Percentiles rank a stretch among this genome's conserved stretches.
These are phyloP conservation scores for Ophiostoma triangulosporum DNA, from an alignment of 2,329 filamentous ascomycete genomes.

Conservation along the genomic window DNA sequence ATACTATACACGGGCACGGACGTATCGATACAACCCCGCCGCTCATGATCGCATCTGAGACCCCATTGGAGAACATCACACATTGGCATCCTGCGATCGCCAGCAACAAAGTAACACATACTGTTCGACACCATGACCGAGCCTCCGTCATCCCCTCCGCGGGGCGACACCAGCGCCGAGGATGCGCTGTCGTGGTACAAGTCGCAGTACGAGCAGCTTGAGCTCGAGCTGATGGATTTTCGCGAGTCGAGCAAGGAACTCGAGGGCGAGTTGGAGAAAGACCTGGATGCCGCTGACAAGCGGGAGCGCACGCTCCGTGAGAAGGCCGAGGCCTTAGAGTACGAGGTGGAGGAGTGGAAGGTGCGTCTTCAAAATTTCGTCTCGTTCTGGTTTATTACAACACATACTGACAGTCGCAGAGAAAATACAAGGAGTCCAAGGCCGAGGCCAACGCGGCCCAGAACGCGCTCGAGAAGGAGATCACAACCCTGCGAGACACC, in stretches of 20 bases:
- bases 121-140: constrained; percentile 21
- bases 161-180: constrained; percentile 41
- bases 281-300: constrained; percentile 91
- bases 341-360: constrained; percentile 98
- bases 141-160: constrained; percentile 48
- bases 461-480: constrained; percentile 82
- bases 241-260: constrained; percentile 87
- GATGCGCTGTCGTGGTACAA: constrained; percentile 92
- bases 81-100: not conserved
- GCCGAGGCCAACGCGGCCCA: constrained; percentile 74
- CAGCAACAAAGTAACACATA: not conserved
- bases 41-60: not conserved
- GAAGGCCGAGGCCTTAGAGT: constrained; percentile 71
- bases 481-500: constrained; percentile 75
- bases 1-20: not conserved
- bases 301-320: constrained; percentile 74
- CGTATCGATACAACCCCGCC: not conserved
- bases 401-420: constrained; percentile 32
- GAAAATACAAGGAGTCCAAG: constrained; percentile 94
- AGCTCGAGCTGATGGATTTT: constrained; percentile 85
- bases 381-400: not conserved
- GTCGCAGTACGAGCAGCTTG: constrained; percentile 82
- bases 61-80: not conserved
- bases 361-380: constrained; percentile 42
- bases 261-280: constrained; percentile 87